Base-by-base conservation (phyloP, 2,329 filamentous ascomycete genomes). In the Pyrenochaeta sp. region DNA sequence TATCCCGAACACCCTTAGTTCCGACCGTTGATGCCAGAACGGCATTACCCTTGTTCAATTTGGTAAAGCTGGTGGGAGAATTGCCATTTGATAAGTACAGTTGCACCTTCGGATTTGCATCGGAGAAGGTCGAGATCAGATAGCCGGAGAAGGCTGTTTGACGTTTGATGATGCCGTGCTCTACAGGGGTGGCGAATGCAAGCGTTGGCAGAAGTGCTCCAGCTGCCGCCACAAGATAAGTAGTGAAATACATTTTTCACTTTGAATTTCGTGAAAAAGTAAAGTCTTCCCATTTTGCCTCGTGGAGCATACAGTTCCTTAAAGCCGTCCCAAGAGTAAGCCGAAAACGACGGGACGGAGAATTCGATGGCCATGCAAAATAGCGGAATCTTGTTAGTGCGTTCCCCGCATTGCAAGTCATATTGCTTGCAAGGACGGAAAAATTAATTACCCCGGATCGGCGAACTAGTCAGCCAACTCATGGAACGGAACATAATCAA, bases 1-100 rank as follows among this genome's bases (percentile, higher is more conserved):
- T 46, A 37, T 63, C 60, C 12, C 60, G 54, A 12, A 63, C 60
- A 36, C 50, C 57, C n/a, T 61, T 60, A 1, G 55, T 59, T 5
- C 60, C 60, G 8, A 63, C 54, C 1, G 57, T 60, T 15, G 60
- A 59, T 12, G 50, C 50, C 9, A 63, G 45, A 22, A 63, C 51
- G 4, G 57, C 27, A 9, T 61, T 52, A 15, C 60, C 60, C 3
- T 48, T 50, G 34, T 61, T 63, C 28, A 63, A 44, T 15, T 51
- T 52, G 15, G 42, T 55, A 30, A 63, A 63, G 28, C 24, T 55
- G 27, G 56, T 59, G 5, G 56, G 52, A 12, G 52, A 59, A 30
- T 59, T 59, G 37, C 43, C 30, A 19, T 55, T 55, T 2, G 56
- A 59, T 3, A 59, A 42, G 27, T 55, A 59, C 52, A 47, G 51